These are phyloP conservation scores for Eragrostis curvula DNA, from an alignment of 176 grass and related monocot species.

Conservation along the genomic window DNA sequence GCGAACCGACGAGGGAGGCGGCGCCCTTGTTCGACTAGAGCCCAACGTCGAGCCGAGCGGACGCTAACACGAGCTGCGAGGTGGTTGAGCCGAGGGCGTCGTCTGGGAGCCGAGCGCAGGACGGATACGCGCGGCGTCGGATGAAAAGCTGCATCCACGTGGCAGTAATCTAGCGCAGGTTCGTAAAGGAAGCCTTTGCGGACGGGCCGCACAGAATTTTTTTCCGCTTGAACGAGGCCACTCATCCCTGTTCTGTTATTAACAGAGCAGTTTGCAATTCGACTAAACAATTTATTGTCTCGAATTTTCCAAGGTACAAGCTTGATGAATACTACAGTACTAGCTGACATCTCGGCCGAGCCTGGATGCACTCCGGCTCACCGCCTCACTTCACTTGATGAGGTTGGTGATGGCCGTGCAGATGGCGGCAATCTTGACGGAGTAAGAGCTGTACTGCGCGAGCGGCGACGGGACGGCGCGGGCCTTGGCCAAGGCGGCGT, in stretches of 20 bases:
- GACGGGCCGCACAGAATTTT: no score
- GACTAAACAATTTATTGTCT: neutral
- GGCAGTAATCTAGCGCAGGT: no score
- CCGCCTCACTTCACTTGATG: slow-evolving; percentile 37
- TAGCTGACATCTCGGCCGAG: neutral
- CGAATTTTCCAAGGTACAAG: neutral
- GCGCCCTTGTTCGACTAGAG: no score
- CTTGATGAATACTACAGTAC: neutral
- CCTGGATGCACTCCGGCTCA: neutral
- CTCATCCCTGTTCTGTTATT: neutral
- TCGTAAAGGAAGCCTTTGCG: no score
- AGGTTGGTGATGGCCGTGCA: slow-evolving; percentile 57
- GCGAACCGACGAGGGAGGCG: no score
- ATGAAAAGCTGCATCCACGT: no score
- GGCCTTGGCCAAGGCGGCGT: slow-evolving; percentile 41
- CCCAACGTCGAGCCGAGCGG: no score
- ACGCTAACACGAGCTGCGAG: no score
- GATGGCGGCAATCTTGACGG: slow-evolving; percentile 30
- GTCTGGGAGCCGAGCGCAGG: no score
- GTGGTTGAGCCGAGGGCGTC: no score
- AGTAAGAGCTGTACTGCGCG: slow-evolving; percentile 25
- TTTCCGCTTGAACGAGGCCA: neutral
- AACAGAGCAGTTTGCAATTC: neutral
- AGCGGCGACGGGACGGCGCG: slow-evolving; percentile 28
- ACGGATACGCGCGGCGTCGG: no score